phyloP scores from a whole-genome alignment of 352 stramenopile species.

The Phytophthora tubulina region DNA sequence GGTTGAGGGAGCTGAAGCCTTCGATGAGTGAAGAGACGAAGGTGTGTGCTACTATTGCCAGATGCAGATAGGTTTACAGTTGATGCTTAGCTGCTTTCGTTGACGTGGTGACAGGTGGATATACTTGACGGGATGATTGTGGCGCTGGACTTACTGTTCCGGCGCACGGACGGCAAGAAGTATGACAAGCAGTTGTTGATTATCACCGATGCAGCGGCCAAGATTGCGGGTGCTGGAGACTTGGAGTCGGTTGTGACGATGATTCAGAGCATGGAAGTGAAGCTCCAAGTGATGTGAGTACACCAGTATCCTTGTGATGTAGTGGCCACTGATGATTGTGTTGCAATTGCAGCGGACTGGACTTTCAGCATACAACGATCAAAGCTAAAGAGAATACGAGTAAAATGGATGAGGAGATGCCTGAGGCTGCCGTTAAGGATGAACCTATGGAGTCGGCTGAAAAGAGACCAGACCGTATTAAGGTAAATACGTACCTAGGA shows the following conservation, averaged over 20 bases:
- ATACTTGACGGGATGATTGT: constrained; percentile 86
- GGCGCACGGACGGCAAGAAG: constrained; percentile 79
- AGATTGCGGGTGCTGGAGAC: constrained; percentile 69
- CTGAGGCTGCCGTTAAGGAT: constrained; percentile 25
- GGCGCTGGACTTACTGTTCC: constrained; percentile 81
- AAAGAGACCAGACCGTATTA: constrained; percentile 24
- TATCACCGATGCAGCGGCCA: constrained; percentile 76
- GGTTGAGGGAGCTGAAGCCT: constrained; percentile 51
- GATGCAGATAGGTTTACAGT: neutral
- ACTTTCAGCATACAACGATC: constrained; percentile 68
- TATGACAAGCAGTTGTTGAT: constrained; percentile 81
- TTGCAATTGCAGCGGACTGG: constrained; percentile 50
- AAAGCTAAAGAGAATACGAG: constrained; percentile 38
- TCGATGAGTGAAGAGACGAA: constrained; percentile 39
- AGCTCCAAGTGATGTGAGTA: constrained; percentile 84
- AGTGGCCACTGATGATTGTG: constrained; percentile 7
- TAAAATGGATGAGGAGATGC: constrained; percentile 33
- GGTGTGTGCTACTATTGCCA: constrained; percentile 10
- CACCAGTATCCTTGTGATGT: neutral
- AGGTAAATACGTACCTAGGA: constrained; percentile 21
- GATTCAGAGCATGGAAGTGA: constrained; percentile 82
- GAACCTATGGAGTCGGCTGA: constrained; percentile 30
- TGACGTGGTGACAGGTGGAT: constrained; percentile 51
- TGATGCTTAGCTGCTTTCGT: neutral
- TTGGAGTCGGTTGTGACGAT: constrained; percentile 79